phyloP scores from a whole-genome alignment of 495 filamentous ascomycete genomes.

The Neurospora pannonica region DNA sequence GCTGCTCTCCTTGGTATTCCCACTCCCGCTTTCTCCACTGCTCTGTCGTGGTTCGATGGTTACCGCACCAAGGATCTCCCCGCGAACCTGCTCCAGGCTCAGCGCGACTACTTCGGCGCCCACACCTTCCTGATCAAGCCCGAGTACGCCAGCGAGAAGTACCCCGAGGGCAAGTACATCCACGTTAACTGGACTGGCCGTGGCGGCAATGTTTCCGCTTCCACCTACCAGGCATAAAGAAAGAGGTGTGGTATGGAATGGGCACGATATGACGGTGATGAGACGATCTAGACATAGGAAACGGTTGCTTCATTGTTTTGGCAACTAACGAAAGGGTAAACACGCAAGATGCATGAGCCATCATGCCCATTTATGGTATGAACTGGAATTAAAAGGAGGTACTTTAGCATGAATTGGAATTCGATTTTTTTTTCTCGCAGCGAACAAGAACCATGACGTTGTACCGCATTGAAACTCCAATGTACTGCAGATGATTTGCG shows the following conservation, averaged over 20 bases:
- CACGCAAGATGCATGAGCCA: neutral
- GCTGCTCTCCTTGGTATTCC: slow-evolving; percentile 88
- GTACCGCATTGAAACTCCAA: neutral
- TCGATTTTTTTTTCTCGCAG: neutral
- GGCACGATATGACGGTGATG: slow-evolving; percentile 1
- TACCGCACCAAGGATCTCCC: slow-evolving; percentile 92
- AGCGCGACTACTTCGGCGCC: slow-evolving; percentile 98
- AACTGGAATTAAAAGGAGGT: neutral
- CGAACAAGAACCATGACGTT: neutral
- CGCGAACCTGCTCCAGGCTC: slow-evolving; percentile 95
- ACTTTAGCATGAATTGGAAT: neutral
- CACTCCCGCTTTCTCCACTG: slow-evolving; percentile 90
- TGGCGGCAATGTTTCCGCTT: slow-evolving; percentile 92
- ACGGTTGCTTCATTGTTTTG: neutral
- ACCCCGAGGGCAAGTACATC: slow-evolving; percentile 79
- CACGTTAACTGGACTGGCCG: slow-evolving; percentile 99
- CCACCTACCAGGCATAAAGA: slow-evolving; percentile 88
- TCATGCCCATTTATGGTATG: neutral
- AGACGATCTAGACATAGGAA: neutral
- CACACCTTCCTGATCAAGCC: slow-evolving; percentile 99
- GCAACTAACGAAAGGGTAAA: neutral
- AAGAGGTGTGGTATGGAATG: neutral
- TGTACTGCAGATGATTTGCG: neutral
- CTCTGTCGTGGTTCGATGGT: slow-evolving; percentile 94
- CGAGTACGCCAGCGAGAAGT: slow-evolving; percentile 71